phyloP scores from a whole-genome alignment of 805 yeast genomes.

The Yarrowia sp. region DNA sequence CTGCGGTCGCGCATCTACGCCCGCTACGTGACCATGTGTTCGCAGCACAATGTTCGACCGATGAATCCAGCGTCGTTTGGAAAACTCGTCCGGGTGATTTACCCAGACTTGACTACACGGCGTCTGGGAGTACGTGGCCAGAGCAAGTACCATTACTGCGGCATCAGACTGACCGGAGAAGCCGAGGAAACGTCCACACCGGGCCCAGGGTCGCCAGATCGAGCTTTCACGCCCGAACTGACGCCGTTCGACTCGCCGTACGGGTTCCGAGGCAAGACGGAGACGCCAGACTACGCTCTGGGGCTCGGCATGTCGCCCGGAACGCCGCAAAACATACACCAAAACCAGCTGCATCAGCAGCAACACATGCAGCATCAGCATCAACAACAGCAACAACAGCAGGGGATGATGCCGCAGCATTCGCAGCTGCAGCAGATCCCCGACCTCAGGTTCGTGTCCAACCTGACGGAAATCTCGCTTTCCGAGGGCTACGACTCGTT shows the following conservation, averaged over 20 bases:
- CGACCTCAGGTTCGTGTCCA: conserved; percentile 23
- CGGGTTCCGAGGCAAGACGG: conserved; percentile 12
- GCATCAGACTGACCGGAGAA: conserved; percentile 52
- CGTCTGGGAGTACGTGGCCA: conserved; percentile 80
- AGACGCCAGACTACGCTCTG: conserved; percentile 19
- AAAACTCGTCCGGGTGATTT: conserved; percentile 61
- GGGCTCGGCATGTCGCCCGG: conserved; percentile 6
- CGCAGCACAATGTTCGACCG: conserved; percentile 53
- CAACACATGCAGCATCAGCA: not conserved
- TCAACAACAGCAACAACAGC: not conserved
- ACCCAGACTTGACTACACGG: conserved; percentile 68
- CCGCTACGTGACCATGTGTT: conserved; percentile 58
- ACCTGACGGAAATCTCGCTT: conserved; percentile 13
- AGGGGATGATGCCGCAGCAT: not conserved
- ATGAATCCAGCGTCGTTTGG: conserved; percentile 78
- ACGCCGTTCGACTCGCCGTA: conserved; percentile 26
- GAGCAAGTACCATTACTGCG: conserved; percentile 83
- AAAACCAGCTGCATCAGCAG: not conserved
- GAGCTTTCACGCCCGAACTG: conserved; percentile 25
- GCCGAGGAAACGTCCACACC: conserved; percentile 18
- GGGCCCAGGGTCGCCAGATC: conserved; percentile 5
- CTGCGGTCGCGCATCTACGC: conserved; percentile 69
- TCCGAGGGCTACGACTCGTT: conserved; percentile 30
- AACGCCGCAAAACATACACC: not conserved
- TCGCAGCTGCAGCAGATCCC: not conserved